Evolutionary conservation across 148 eudicot genomes (phyloP), one percentile per base, ranked within the genome.

Genomic region (Chenopodium berlandieri): DNA sequence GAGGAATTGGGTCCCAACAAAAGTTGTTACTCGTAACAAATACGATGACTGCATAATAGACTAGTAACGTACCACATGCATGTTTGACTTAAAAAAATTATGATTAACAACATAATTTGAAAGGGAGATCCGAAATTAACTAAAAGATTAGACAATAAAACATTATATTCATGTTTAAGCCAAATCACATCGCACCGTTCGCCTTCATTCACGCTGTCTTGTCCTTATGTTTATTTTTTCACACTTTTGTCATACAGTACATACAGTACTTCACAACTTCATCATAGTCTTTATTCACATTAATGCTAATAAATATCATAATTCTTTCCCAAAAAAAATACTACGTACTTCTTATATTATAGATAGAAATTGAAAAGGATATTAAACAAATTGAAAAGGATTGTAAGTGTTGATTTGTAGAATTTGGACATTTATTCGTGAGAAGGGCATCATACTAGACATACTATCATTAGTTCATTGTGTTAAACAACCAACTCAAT

Each of bases 141-240:
- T 64, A 64, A 64, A 64, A 64, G 10, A 64, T 22, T 22, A 14
- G 11, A 71, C 37, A 37, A 71, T 40, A 6, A 7, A 71, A 12
- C 20, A 58, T 14, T 20, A 70, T 68, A 13, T 69, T 23, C 7
- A 71, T 40, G 74, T 4, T 71, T 40, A 7, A 47, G 16, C 27
- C 75, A 71, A 40, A 80, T 80, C 71, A 60, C 44, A 17, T 75
- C 84, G 84, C 75, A 82, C 81, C 80, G 78, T 50, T 75, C 63
- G 87, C 40, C 85, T 70, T 62, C 50, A 82, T 71, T 75, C 79
- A 80, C 82, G 85, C 44, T 40, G 44, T 40, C 44, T 40, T 40
- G 44, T 40, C 8, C 44, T 40, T 40, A 40, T 40, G 44, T 40
- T 40, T 40, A 40, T 40, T 5, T 40, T 40, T 40, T 40, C 44